phyloP scores from a whole-genome alignment of 192 early-diverging fungal genomes.

The Phlyctochytrium planicorne region DNA sequence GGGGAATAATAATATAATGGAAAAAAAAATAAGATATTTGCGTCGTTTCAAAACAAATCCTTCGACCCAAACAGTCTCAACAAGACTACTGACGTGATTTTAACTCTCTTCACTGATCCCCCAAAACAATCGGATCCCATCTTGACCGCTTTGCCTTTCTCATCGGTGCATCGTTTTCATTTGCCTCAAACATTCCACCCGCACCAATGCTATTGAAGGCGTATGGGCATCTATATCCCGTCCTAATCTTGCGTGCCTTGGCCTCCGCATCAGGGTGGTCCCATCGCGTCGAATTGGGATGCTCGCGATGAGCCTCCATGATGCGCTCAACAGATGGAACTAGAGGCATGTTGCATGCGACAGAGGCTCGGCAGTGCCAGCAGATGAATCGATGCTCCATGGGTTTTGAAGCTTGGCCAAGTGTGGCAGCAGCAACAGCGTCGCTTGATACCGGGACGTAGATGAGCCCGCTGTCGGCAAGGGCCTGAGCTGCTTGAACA shows the following conservation, averaged over 20 bases:
- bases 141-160: background rate
- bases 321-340: background rate
- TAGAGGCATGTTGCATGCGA: background rate
- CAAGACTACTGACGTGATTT: no score
- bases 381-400: background rate
- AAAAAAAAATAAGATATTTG: no score
- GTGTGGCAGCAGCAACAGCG: background rate
- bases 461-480: background rate
- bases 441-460: background rate
- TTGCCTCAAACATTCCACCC: background rate
- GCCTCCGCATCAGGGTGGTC: background rate
- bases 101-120: no score
- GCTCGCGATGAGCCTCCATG: background rate
- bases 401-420: background rate
- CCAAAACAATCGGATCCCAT: background rate
- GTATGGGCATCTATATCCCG: background rate
- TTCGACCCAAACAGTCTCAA: no score
- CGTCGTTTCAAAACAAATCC: no score
- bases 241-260: background rate
- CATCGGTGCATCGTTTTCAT: background rate
- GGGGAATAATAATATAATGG: no score
- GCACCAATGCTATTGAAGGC: background rate
- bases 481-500: background rate
- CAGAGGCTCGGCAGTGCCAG: background rate
- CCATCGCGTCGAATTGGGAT: background rate